Evolutionary conservation across 495 filamentous ascomycete genomes (phyloP), one percentile per base, ranked within the genome.

Genomic region (Evernia prunastri): DNA sequence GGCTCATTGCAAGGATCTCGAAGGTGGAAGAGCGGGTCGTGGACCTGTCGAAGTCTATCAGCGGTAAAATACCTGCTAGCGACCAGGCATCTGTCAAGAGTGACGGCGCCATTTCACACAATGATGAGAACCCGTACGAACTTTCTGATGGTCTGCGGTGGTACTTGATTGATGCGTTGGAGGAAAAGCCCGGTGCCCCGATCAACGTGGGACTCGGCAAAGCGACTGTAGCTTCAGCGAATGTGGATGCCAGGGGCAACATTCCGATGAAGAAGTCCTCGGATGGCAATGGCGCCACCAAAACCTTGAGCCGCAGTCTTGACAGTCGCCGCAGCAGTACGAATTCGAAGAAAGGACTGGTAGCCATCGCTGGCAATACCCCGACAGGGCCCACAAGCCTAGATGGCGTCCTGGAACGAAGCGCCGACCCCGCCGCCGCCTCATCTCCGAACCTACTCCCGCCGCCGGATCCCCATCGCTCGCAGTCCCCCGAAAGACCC

Each of bases 81-180:
- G 86, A 87, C 61, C 77, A 81, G 51, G 74, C 75, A 54, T 85
- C 83, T 12, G 75, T 78, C 43, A 75, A 75, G 37, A 83, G 78
- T 72, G 85, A 87, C 59, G 81, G 78, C 18, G 78, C 79, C 25
- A 75, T 75, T 40, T 84, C 83, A 8, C 79, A 87, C n/a, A 91
- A 94, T 51, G 92, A 98, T 65, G 94, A 99, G 63, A 99, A 99
- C 72, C 94, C 94, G 3, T 99, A 97, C 69, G 92, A 96, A 67
- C 82, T 99, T 20, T 96, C 92, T 0, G 94, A 99, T 70, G 94
- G 94, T 23, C 79, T 99, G 23, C 84, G 93, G 36, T 99, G 94
- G 94, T 97, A 96, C 70, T 83, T 97, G 4, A 83, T 97, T 13
- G 93, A 99, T 71, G 94, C 94, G 0, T 81, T 82, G 3, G 94